These are phyloP conservation scores for Raphanus raphanistrum DNA, from an alignment of 345 rosid species.

Conservation along the genomic window DNA sequence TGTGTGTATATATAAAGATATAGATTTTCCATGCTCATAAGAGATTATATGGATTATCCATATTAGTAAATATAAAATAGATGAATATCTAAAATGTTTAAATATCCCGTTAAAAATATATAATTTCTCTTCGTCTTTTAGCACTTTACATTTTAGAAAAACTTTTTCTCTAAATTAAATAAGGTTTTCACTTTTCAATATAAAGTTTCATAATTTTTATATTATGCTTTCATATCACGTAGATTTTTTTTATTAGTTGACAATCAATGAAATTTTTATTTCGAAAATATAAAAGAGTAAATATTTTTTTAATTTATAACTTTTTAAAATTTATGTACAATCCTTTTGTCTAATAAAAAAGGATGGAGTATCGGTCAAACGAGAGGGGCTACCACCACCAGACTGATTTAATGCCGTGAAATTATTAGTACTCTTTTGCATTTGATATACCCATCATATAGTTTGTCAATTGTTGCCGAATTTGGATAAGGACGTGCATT, in stretches of 20 bases:
- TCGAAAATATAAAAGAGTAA: not conserved
- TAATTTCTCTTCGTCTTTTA: not conserved
- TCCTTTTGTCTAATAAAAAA: not conserved
- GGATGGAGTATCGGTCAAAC: slow-evolving; percentile 2
- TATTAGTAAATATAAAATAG: too few relatives aligned
- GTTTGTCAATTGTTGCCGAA: slow-evolving; percentile 25
- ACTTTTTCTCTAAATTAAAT: not conserved
- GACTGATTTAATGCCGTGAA: slow-evolving; percentile 21
- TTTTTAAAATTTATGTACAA: not conserved
- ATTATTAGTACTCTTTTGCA: slow-evolving; percentile 14
- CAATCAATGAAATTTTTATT: not conserved
- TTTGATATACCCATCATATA: slow-evolving; percentile 1
- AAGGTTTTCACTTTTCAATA: not conserved
- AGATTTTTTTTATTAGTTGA: not conserved
- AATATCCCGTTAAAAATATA: not conserved
- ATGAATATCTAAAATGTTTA: too few relatives aligned
- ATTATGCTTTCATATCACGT: not conserved
- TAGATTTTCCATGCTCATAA: not conserved
- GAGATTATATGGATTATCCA: too few relatives aligned
- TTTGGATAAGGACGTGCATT: slow-evolving; percentile 31
- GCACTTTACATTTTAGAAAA: not conserved
- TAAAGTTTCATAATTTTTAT: not conserved
- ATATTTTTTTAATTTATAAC: too few relatives aligned
- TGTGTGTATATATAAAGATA: not conserved
- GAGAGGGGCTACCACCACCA: slow-evolving; percentile 31